Evolutionary conservation across 805 yeast genomes (phyloP).

Genomic region (Sugiyamaella boreocaroliniensis): DNA sequence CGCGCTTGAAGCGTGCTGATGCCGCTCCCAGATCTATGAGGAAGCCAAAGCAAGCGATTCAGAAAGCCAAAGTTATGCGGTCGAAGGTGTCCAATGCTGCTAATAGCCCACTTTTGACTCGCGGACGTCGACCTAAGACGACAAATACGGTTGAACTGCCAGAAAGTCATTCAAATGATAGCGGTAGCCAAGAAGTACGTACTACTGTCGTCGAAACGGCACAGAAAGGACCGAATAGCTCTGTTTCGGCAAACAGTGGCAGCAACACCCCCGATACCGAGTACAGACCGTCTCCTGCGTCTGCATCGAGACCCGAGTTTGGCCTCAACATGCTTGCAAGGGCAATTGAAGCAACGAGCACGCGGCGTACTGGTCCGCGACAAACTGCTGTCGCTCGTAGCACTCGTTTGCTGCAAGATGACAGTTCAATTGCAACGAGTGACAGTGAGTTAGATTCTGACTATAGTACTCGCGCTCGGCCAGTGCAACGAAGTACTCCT

Average conservation of each 20-base stretch:
- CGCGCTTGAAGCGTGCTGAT: not conserved
- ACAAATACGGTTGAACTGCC: no score
- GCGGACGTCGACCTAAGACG: no score
- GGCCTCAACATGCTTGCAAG: not conserved
- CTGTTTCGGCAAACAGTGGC: no score
- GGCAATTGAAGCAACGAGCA: not conserved
- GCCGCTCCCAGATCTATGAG: not conserved
- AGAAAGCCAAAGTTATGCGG: not conserved
- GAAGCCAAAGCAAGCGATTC: not conserved
- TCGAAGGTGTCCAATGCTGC: not conserved
- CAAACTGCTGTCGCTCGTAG: not conserved
- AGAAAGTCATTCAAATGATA: no score
- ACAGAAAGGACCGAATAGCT: no score
- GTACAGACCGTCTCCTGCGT: no score
- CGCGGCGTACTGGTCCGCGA: not conserved
- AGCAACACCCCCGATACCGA: no score
- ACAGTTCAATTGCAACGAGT: not conserved
- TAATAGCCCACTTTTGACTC: no score
- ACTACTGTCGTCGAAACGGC: no score
- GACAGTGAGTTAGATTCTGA: not conserved
- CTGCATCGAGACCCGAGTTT: not conserved
- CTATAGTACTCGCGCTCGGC: not conserved
- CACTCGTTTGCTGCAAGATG: conserved; percentile 1
- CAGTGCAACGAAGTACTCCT: not conserved
- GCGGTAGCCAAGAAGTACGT: no score